Conservation (phyloP, 1,284 basidiomycete genomes). For the Ceratobasidium sp. region DNA sequence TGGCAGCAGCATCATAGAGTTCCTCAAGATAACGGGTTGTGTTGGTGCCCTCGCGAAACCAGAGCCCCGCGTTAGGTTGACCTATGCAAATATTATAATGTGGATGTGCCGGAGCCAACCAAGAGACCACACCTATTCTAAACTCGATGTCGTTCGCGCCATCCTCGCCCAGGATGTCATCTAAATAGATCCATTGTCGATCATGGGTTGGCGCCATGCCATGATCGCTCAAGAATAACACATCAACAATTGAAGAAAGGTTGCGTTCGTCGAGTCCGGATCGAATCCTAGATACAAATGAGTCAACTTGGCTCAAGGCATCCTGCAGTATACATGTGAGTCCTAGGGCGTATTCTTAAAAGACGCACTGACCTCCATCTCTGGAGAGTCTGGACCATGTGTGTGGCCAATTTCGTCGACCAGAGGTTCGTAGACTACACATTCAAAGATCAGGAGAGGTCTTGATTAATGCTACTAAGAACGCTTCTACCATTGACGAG, state of each 20-base stretch:
- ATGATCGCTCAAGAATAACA: slow-evolving; percentile 91
- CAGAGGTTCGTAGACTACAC: slow-evolving; percentile 77
- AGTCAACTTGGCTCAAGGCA: slow-evolving; percentile 74
- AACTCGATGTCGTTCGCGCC: slow-evolving; percentile 57
- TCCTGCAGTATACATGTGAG: slow-evolving; percentile 48
- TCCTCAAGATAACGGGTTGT: slow-evolving; percentile 61
- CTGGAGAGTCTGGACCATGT: slow-evolving; percentile 73
- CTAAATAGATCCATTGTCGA: slow-evolving; percentile 77
- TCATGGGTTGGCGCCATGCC: slow-evolving; percentile 90
- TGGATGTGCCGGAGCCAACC: no score
- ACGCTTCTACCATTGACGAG: slow-evolving; percentile 70
- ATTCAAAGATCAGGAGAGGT: background rate
- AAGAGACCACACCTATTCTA: background rate
- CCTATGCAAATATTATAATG: slow-evolving; percentile 53
- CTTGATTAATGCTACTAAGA: background rate
- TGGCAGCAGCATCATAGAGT: slow-evolving; percentile 61
- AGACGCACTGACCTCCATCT: slow-evolving; percentile 58
- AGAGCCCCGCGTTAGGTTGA: slow-evolving; percentile 85
- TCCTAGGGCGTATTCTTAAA: no score
- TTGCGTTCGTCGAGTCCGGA: slow-evolving; percentile 71
- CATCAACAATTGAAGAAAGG: slow-evolving; percentile 81
- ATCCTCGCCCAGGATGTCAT: slow-evolving; percentile 78
- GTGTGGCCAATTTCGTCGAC: slow-evolving; percentile 83
- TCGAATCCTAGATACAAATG: slow-evolving; percentile 75
- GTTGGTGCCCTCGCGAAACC: slow-evolving; percentile 69